These are phyloP conservation scores for Nannizziopsis arthrosporioides DNA, from an alignment of 2,329 filamentous ascomycete species.

Conservation along the genomic window DNA sequence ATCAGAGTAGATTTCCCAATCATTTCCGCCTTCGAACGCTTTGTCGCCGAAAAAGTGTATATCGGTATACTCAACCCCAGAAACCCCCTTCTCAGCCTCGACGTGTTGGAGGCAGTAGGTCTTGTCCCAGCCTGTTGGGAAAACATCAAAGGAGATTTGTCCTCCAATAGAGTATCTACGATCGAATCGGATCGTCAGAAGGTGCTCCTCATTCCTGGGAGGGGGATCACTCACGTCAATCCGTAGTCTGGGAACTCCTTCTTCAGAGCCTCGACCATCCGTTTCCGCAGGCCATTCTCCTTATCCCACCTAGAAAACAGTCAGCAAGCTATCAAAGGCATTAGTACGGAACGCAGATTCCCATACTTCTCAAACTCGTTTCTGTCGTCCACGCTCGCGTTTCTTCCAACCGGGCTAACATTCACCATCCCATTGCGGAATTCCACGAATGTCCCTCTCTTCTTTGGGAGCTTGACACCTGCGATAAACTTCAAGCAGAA, in stretches of 20 bases:
- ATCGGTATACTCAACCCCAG: conserved; percentile 56
- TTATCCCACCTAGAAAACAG: too few relatives aligned
- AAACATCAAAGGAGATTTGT: conserved; percentile 96
- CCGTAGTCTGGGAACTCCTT: conserved; percentile 73
- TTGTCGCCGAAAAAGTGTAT: conserved; percentile 99
- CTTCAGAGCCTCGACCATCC: conserved; percentile 63
- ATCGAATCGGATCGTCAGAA: not conserved
- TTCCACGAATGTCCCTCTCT: conserved; percentile 56
- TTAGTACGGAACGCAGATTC: not conserved
- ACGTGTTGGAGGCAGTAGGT: conserved; percentile 88
- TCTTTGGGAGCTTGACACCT: conserved; percentile 49
- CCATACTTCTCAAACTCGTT: conserved; percentile 58
- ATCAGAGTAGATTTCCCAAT: conserved; percentile 87
- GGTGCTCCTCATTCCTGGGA: too few relatives aligned
- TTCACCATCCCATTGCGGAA: conserved; percentile 58
- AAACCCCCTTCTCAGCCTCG: conserved; percentile 64
- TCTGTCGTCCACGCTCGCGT: conserved; percentile 69
- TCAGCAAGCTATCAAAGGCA: conserved; percentile 50
- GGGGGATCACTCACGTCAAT: conserved; percentile 55
- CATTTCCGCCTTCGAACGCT: conserved; percentile 79
- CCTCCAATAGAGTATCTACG: conserved; percentile 81
- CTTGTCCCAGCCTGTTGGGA: conserved; percentile 97
- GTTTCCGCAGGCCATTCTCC: conserved; percentile 60
- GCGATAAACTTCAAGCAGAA: conserved; percentile 51
- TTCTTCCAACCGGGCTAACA: conserved; percentile 57